phyloP scores from a whole-genome alignment of 495 filamentous ascomycete species.

The Trichoderma asperelloides region DNA sequence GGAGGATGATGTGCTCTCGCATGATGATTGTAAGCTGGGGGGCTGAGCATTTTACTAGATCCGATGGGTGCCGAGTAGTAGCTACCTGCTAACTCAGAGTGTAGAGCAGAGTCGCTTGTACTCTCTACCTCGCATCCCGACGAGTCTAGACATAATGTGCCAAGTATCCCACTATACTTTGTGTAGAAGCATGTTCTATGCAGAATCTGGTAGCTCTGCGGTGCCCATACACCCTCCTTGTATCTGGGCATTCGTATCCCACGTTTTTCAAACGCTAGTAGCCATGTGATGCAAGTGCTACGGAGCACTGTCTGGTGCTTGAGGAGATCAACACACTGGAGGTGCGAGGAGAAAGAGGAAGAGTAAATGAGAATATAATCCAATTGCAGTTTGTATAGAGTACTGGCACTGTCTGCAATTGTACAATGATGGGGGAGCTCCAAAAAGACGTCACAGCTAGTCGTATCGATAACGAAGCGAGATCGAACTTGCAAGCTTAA shows the following conservation, averaged over 20 bases:
- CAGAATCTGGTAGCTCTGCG: background rate
- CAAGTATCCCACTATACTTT: background rate
- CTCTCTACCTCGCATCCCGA: background rate
- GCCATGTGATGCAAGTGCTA: background rate
- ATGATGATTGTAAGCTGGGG: background rate
- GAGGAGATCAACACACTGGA: too few species aligned
- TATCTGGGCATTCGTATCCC: background rate
- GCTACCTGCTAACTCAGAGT: background rate
- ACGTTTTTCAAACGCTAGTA: background rate
- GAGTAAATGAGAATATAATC: too few species aligned
- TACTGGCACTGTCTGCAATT: too few species aligned
- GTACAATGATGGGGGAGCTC: too few species aligned
- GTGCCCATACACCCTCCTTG: background rate
- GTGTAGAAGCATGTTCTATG: background rate
- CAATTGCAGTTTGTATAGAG: too few species aligned
- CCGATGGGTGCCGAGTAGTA: background rate
- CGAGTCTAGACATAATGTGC: background rate
- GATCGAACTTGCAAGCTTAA: background rate
- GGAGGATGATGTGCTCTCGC: too few species aligned
- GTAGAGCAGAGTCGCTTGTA: background rate
- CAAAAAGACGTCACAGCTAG: background rate
- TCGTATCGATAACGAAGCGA: constrained; percentile 1
- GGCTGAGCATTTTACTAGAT: background rate
- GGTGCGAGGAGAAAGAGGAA: too few species aligned
- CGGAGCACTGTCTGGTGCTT: background rate